phyloP scores from a whole-genome alignment of 176 grass and related monocot species.

The Hordeum marinum region DNA sequence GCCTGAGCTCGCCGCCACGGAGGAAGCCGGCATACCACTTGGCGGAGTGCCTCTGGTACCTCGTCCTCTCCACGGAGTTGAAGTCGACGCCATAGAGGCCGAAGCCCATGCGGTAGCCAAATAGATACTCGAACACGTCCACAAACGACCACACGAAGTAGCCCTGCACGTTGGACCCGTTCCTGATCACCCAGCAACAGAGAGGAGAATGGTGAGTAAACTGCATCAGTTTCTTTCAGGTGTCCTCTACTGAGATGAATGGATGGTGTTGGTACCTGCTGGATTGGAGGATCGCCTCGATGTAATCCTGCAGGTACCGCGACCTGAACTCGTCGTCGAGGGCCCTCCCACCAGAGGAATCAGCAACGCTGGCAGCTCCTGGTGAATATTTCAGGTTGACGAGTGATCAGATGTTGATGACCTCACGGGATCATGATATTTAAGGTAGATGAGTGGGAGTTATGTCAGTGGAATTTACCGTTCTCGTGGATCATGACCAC shows the following conservation, averaged over 20 bases:
- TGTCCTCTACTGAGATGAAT: background rate
- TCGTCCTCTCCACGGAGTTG: constrained; percentile 43
- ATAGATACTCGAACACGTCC: constrained; percentile 64
- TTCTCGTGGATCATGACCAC: constrained; percentile 83
- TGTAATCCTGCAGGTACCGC: constrained; percentile 47
- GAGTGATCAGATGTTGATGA: background rate
- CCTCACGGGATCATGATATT: background rate
- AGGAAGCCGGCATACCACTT: constrained; percentile 72
- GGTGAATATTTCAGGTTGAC: background rate
- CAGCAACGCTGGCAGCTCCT: constrained; percentile 29
- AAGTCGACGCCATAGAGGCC: constrained; percentile 68
- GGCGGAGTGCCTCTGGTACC: constrained; percentile 54
- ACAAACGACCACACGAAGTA: constrained; percentile 92
- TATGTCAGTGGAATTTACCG: constrained; percentile 25
- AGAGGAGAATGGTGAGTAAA: background rate
- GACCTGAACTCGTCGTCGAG: constrained; percentile 44
- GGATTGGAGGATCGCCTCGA: constrained; percentile 44
- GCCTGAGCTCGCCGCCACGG: constrained; percentile 36
- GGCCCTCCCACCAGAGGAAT: background rate
- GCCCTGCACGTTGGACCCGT: constrained; percentile 69
- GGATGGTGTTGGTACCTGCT: constrained; percentile 25
- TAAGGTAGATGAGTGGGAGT: background rate
- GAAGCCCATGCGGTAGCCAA: constrained; percentile 42
- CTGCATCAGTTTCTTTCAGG: background rate
- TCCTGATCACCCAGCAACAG: constrained; percentile 33